Percentiles rank a stretch among this genome's conserved stretches.
phyloP scores from a whole-genome alignment of 306 rosid genomes.

The Hippophae rhamnoides region DNA sequence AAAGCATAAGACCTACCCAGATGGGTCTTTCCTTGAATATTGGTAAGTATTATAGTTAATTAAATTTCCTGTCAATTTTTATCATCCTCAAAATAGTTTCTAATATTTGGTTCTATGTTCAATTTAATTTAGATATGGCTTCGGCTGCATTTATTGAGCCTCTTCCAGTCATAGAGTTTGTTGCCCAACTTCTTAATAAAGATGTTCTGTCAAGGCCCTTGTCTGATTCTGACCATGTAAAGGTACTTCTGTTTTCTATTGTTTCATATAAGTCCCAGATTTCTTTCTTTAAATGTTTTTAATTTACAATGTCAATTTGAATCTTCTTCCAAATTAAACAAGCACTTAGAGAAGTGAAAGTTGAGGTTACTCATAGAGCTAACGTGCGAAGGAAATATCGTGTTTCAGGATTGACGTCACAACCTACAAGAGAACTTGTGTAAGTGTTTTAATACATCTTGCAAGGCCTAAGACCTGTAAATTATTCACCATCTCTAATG shows the following conservation, averaged over 20 bases:
- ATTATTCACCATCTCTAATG: too few relatives aligned
- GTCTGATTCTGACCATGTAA: conserved; percentile 85
- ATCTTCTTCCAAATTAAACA: conserved; percentile 65
- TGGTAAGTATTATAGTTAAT: conserved; percentile 34
- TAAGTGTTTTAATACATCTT: conserved; percentile 27
- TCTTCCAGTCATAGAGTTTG: conserved; percentile 88
- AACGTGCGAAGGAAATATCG: conserved; percentile 91
- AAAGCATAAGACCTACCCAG: conserved; percentile 98
- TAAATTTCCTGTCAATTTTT: background rate
- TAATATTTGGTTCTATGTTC: conserved; percentile 6
- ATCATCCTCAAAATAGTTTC: conserved; percentile 7
- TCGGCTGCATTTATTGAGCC: conserved; percentile 97
- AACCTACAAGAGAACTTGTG: conserved; percentile 95
- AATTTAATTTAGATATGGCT: conserved; percentile 69
- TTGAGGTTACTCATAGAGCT: conserved; percentile 95
- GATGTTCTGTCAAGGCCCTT: conserved; percentile 74
- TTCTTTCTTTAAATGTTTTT: conserved; percentile 1
- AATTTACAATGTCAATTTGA: conserved; percentile 17
- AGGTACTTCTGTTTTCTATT: conserved; percentile 34
- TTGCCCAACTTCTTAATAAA: conserved; percentile 80
- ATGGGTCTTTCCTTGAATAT: conserved; percentile 97
- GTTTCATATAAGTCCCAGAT: background rate
- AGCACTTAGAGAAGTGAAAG: conserved; percentile 96
- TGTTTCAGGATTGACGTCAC: conserved; percentile 92
- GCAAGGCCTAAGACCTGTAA: background rate